A percentile compares a stretch with the other conserved stretches of the same genome.
phyloP scores from a whole-genome alignment of 2,329 filamentous ascomycete genomes.

The Aspergillus melleus region DNA sequence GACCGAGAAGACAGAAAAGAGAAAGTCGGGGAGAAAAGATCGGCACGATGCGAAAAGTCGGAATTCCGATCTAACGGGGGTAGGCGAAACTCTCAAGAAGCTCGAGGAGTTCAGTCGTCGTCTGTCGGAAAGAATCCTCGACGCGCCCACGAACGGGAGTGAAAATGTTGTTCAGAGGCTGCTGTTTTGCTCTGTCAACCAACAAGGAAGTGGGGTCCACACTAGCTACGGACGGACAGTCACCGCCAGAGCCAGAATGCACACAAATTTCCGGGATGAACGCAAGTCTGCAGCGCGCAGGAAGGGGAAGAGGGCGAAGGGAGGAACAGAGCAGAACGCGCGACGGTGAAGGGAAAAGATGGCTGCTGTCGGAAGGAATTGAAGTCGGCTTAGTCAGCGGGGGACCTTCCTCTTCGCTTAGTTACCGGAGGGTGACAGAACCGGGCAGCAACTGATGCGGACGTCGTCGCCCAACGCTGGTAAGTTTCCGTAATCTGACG shows the following conservation, averaged over 20 bases:
- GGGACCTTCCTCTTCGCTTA: not conserved
- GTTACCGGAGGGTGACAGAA: not conserved
- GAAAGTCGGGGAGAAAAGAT: not conserved
- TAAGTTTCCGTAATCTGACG: not conserved
- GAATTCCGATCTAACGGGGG: not conserved
- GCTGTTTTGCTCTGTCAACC: conserved; percentile 11
- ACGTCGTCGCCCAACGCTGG: not conserved
- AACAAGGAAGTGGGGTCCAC: conserved; percentile 9
- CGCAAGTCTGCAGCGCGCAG: conserved; percentile 6
- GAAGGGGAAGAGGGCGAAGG: conserved; percentile 7
- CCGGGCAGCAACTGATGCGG: not conserved
- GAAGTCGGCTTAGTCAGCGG: conserved; percentile 3
- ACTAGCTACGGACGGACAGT: conserved; percentile 17
- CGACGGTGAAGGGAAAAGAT: conserved; percentile 19
- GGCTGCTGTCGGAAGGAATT: conserved; percentile 9
- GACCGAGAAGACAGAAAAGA: conserved; percentile 6
- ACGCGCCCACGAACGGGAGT: conserved; percentile 15
- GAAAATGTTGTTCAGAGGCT: conserved; percentile 1
- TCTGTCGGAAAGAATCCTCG: conserved; percentile 10
- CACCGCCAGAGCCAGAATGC: conserved; percentile 17
- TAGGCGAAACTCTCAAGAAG: conserved; percentile 2
- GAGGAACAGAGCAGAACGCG: conserved; percentile 17
- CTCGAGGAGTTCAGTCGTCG: not conserved
- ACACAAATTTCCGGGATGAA: conserved; percentile 10
- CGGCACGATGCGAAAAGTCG: not conserved